These are phyloP conservation scores for Metarhizium robertsii DNA, from an alignment of 2,329 filamentous ascomycete species.

Conservation along the genomic window DNA sequence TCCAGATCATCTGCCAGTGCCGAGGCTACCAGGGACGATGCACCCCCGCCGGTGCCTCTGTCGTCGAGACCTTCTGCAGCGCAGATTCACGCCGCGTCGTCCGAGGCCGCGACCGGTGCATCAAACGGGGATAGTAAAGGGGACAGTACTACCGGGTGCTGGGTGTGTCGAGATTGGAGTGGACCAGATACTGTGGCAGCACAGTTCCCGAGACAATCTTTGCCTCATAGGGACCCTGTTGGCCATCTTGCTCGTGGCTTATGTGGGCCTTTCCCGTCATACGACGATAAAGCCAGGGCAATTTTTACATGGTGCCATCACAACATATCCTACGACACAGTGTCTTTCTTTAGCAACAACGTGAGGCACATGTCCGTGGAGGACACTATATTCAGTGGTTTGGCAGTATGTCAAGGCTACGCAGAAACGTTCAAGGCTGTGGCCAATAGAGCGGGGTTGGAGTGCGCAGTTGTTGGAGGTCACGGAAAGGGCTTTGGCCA, in stretches of 20 bases:
- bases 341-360: conserved; percentile 65
- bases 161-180: conserved; percentile 83
- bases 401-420: conserved; percentile 89
- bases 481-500: conserved; percentile 85
- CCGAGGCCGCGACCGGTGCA: conserved; percentile 19
- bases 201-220: conserved; percentile 60
- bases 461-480: conserved; percentile 64
- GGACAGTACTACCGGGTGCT: conserved; percentile 39
- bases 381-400: conserved; percentile 64
- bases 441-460: conserved; percentile 68
- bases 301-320: conserved; percentile 96
- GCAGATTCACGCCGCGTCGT: conserved; percentile 38
- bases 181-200: conserved; percentile 69
- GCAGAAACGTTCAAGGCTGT: conserved; percentile 73
- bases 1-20: not conserved
- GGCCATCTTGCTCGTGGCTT: conserved; percentile 69
- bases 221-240: conserved; percentile 58
- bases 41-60: conserved; percentile 43
- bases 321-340: conserved; percentile 79
- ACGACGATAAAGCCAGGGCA: conserved; percentile 82
- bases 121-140: conserved; percentile 2
- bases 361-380: conserved; percentile 60
- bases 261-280: conserved; percentile 68
- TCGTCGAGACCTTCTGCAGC: conserved; percentile 41
- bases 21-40: conserved; percentile 16